Base-by-base conservation (phyloP, 768 basidiomycete genomes). In the Mycena maculata region DNA sequence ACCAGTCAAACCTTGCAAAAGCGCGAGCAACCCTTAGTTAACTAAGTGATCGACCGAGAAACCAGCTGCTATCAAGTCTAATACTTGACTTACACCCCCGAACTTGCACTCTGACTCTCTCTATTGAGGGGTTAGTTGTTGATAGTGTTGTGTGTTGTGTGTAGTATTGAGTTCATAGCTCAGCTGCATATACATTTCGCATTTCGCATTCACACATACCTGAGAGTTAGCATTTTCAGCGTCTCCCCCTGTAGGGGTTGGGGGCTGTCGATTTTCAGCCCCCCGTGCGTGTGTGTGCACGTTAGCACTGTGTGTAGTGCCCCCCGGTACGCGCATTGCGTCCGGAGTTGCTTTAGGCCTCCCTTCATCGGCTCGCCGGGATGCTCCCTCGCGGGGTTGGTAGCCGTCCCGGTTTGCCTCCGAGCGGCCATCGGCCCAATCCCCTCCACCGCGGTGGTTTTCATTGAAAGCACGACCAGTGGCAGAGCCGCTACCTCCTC, bases 171-270 rank as follows among this genome's bases (percentile, higher is more conserved):
- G n/a, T n/a, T n/a, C n/a, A n/a, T n/a, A n/a, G n/a, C n/a, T n/a
- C n/a, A n/a, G n/a, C n/a, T n/a, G n/a, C n/a, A n/a, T n/a, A n/a
- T n/a, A n/a, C n/a, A n/a, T n/a, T n/a, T n/a, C n/a, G n/a, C n/a
- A n/a, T n/a, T n/a, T n/a, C n/a, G n/a, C n/a, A n/a, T n/a, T n/a
- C n/a, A n/a, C n/a, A n/a, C n/a, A n/a, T n/a, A n/a, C n/a, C n/a
- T n/a, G n/a, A n/a, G n/a, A n/a, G n/a, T n/a, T n/a, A n/a, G n/a
- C n/a, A n/a, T n/a, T n/a, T n/a, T n/a, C n/a, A n/a, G n/a, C 39
- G 50, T 61, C 60, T 42, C 60, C 36, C 60, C 49, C 41, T 41
- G 20, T 42, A 39, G 48, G 60, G 49, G 60, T 44, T 61, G 47
- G 48, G 49, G 39, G 56, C 48, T 48, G 45, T 10, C 18, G 28